Evolutionary conservation across 441 rosid species (phyloP).

Genomic region (Aquilaria agallochum): DNA sequence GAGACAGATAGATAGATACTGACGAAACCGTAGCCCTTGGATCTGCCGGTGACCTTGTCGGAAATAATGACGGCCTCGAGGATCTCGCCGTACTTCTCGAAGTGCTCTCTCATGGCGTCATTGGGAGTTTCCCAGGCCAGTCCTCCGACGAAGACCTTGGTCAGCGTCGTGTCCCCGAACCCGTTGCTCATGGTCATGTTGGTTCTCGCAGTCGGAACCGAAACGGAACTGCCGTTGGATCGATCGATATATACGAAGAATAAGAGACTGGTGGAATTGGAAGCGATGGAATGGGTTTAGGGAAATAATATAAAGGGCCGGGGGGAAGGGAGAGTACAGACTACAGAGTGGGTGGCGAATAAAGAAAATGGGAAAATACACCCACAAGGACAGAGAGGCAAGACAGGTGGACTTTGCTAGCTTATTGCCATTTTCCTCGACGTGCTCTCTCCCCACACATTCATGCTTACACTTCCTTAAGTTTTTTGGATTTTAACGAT

Average conservation of each 20-base stretch:
- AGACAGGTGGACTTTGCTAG: conserved; percentile 39
- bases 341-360: conserved; percentile 7
- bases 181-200: conserved; percentile 43
- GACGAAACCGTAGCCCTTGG: conserved; percentile 98
- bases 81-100: conserved; percentile 82
- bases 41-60: conserved; percentile 81
- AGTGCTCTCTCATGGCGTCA: conserved; percentile 77
- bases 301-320: conserved; percentile 10
- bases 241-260: background rate
- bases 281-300: conserved; percentile 2
- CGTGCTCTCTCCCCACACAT: too few species aligned
- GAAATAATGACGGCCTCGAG: conserved; percentile 90
- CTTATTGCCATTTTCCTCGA: conserved; percentile 12
- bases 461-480: too few species aligned
- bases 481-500: too few species aligned
- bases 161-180: conserved; percentile 83
- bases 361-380: conserved; percentile 22
- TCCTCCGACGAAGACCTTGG: conserved; percentile 95
- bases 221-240: background rate
- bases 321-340: conserved; percentile 14
- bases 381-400: conserved; percentile 35
- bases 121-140: conserved; percentile 93
- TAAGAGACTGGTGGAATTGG: background rate
- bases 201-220: background rate
- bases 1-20: background rate